These are phyloP conservation scores for Rhizopogon vinicolor DNA, from an alignment of 768 basidiomycete species.

Conservation along the genomic window DNA sequence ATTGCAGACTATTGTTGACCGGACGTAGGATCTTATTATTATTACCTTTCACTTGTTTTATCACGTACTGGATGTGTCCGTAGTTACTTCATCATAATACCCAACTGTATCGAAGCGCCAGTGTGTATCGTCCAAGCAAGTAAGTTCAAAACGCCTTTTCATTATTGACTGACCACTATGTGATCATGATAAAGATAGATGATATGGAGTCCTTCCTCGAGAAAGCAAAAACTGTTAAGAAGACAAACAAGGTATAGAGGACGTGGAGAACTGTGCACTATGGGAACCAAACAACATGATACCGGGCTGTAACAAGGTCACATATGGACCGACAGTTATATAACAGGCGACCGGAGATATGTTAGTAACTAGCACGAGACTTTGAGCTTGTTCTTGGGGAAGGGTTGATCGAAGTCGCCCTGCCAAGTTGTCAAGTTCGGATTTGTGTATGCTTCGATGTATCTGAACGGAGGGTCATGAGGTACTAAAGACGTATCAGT, in stretches of 20 bases:
- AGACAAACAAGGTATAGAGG: neutral
- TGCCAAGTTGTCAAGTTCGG: conserved; percentile 76
- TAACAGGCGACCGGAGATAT: neutral
- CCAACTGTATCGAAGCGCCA: too few species aligned
- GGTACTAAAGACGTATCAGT: neutral
- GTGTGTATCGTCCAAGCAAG: neutral
- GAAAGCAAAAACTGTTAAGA: neutral
- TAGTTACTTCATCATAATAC: too few species aligned
- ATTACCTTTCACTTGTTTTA: conserved; percentile 8
- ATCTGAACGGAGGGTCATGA: conserved; percentile 23
- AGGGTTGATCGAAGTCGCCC: conserved; percentile 56
- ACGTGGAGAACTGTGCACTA: neutral
- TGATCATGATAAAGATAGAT: conserved; percentile 3
- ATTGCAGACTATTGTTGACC: conserved; percentile 44
- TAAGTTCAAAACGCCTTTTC: neutral
- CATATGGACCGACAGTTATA: conserved; percentile 4
- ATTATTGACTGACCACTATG: neutral
- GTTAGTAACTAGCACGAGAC: conserved; percentile 45
- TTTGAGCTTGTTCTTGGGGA: conserved; percentile 63
- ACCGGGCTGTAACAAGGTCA: neutral
- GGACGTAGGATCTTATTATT: conserved; percentile 9
- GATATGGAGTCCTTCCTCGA: neutral
- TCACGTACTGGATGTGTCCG: neutral
- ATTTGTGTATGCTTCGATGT: conserved; percentile 75
- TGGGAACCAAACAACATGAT: conserved; percentile 9